A percentile compares a stretch with the other conserved stretches of the same genome.
Conservation (phyloP, 192 early-diverging fungal genomes). For the Linnemannia schmuckeri region DNA sequence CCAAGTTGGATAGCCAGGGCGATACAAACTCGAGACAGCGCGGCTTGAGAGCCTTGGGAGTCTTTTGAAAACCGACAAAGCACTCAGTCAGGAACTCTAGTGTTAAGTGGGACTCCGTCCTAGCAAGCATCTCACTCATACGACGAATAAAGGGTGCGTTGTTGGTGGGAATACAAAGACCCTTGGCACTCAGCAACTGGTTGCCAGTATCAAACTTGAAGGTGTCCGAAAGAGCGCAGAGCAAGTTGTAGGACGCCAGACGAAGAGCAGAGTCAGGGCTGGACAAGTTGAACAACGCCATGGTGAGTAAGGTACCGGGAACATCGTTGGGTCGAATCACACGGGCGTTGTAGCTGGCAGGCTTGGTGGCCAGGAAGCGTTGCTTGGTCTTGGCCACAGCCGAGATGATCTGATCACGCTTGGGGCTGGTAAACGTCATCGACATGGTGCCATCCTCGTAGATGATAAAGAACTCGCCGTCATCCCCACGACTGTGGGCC, state of each 20-base stretch:
- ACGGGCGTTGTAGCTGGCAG: slow-evolving; percentile 73
- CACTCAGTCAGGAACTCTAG: slow-evolving; percentile 91
- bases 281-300: slow-evolving; percentile 91
- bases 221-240: slow-evolving; percentile 84
- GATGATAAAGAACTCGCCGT: slow-evolving; percentile 84
- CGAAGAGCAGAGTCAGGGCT: slow-evolving; percentile 85
- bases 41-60: slow-evolving; percentile 78
- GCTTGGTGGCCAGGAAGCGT: slow-evolving; percentile 76
- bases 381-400: slow-evolving; percentile 80
- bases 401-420: slow-evolving; percentile 77
- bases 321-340: slow-evolving; percentile 89
- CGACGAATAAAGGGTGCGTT: slow-evolving; percentile 85
- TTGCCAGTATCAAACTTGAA: slow-evolving; percentile 90
- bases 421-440: slow-evolving; percentile 79
- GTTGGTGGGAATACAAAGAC: slow-evolving; percentile 91
- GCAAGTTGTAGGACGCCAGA: slow-evolving; percentile 89
- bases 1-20: slow-evolving; percentile 90
- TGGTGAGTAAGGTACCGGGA: slow-evolving; percentile 91
- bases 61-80: slow-evolving; percentile 84
- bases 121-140: slow-evolving; percentile 87
- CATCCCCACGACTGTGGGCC: slow-evolving; percentile 67
- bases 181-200: slow-evolving; percentile 81
- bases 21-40: slow-evolving; percentile 90
- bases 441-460: slow-evolving; percentile 76
- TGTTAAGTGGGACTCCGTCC: slow-evolving; percentile 82